Evolutionary conservation across 1,284 basidiomycete species (phyloP).

Genomic region (Cutaneotrichosporon dermatis): DNA sequence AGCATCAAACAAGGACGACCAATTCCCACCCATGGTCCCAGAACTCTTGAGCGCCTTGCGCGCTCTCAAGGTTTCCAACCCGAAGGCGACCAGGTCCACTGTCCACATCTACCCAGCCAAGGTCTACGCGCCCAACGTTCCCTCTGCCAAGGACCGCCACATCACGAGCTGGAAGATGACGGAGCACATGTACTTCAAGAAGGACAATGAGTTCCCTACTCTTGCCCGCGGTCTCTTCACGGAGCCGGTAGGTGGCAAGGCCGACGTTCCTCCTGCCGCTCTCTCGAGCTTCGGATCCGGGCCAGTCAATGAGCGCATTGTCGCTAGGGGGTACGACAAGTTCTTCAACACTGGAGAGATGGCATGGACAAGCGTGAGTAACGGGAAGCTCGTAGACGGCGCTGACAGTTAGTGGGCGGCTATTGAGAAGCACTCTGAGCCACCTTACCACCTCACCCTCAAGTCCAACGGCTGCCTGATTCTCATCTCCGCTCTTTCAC

Average conservation of each 20-base stretch:
- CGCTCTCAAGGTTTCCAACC: slow-evolving; percentile 29
- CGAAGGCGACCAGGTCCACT: slow-evolving; percentile 38
- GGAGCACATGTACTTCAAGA: slow-evolving; percentile 83
- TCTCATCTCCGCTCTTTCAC: slow-evolving; percentile 82
- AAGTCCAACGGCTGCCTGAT: slow-evolving; percentile 99
- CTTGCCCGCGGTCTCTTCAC: slow-evolving; percentile 85
- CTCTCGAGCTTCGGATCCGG: slow-evolving; percentile 18
- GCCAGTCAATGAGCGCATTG: slow-evolving; percentile 58
- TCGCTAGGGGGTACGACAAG: slow-evolving; percentile 94
- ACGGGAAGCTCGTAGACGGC: neutral
- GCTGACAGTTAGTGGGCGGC: slow-evolving; percentile 65
- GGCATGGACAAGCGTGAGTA: slow-evolving; percentile 80
- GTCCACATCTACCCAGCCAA: slow-evolving; percentile 39
- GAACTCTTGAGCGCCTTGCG: slow-evolving; percentile 35
- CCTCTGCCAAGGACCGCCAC: slow-evolving; percentile 20
- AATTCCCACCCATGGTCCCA: slow-evolving; percentile 27
- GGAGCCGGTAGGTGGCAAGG: slow-evolving; percentile 41
- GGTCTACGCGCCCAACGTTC: slow-evolving; percentile 27
- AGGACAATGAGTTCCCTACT: slow-evolving; percentile 85
- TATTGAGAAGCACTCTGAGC: slow-evolving; percentile 64
- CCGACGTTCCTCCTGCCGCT: slow-evolving; percentile 29
- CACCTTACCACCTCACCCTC: slow-evolving; percentile 83
- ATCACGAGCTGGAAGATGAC: slow-evolving; percentile 92
- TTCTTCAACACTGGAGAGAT: slow-evolving; percentile 98
- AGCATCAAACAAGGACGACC: neutral